A percentile compares a stretch with the other conserved stretches of the same genome.
Conservation (phyloP, 257 asterid genomes). For the Nicotiana otophora region DNA sequence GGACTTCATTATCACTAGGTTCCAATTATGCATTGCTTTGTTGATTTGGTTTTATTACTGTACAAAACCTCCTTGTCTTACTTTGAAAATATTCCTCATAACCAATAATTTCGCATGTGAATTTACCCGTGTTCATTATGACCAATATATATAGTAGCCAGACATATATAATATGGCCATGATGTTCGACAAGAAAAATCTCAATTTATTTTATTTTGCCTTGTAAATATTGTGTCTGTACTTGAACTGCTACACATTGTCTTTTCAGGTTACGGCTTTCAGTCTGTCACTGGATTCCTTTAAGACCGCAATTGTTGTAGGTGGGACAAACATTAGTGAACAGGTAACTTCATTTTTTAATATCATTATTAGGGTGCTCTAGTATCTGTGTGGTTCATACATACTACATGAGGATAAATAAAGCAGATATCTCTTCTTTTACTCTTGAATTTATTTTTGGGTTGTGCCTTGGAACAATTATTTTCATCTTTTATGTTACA, state of each 20-base stretch:
- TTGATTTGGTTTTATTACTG: conserved; percentile 1
- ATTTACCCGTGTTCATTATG: background rate
- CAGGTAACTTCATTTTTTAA: conserved; percentile 43
- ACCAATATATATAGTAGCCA: background rate
- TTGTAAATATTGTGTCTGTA: background rate
- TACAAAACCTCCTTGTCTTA: background rate
- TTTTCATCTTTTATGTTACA: conserved; percentile 2
- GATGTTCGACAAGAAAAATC: background rate
- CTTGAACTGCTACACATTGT: conserved; percentile 3
- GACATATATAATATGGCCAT: background rate
- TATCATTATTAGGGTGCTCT: conserved; percentile 8
- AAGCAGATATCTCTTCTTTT: background rate
- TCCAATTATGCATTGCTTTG: background rate
- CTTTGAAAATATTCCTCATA: background rate
- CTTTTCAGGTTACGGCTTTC: conserved; percentile 82
- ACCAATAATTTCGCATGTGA: background rate
- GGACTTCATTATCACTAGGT: background rate
- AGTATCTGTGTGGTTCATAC: conserved; percentile 3
- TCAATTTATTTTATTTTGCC: background rate
- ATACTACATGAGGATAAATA: background rate
- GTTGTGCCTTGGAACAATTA: background rate
- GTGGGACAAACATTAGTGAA: conserved; percentile 81
- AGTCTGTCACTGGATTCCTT: conserved; percentile 68
- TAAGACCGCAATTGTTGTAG: conserved; percentile 79
- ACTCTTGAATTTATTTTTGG: background rate